Evolutionary conservation across 1,284 basidiomycete genomes (phyloP).

Genomic region (Phlebopus sp.): DNA sequence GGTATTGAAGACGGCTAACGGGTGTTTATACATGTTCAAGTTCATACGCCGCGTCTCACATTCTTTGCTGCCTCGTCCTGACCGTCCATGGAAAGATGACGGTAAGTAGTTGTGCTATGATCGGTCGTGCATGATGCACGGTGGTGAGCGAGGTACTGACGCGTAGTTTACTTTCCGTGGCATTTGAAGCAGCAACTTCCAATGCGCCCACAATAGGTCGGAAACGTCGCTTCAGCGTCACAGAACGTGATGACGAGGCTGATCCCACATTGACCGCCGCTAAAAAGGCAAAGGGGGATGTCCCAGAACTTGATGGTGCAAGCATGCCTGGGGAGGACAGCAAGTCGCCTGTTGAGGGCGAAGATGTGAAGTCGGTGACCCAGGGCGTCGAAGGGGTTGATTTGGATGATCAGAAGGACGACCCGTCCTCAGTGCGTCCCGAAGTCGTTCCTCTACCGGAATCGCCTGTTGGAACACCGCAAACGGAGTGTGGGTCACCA

Average conservation of each 20-base stretch:
- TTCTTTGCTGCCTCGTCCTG: slow-evolving; percentile 65
- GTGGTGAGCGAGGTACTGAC: slow-evolving; percentile 6
- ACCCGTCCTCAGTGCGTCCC: slow-evolving; percentile 28
- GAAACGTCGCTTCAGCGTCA: slow-evolving; percentile 60
- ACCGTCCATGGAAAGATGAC: slow-evolving; percentile 72
- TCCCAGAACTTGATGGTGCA: slow-evolving; percentile 19
- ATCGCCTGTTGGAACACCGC: slow-evolving; percentile 29
- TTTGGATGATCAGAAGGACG: slow-evolving; percentile 43
- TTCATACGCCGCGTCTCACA: slow-evolving; percentile 68
- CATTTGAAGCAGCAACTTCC: slow-evolving; percentile 54
- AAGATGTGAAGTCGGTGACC: slow-evolving; percentile 65
- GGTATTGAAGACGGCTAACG: slow-evolving; percentile 1
- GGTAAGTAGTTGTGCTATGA: slow-evolving; percentile 44
- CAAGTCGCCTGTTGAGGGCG: slow-evolving; percentile 35
- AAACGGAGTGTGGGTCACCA: slow-evolving; percentile 12
- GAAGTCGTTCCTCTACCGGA: slow-evolving; percentile 56
- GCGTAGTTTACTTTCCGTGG: slow-evolving; percentile 13
- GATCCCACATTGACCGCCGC: slow-evolving; percentile 33
- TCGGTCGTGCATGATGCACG: background rate
- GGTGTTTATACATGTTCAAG: slow-evolving; percentile 54
- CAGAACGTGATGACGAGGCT: slow-evolving; percentile 47
- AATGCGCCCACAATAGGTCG: slow-evolving; percentile 65
- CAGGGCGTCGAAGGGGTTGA: slow-evolving; percentile 67
- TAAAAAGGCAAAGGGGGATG: slow-evolving; percentile 46
- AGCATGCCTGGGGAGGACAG: slow-evolving; percentile 21